Percentiles rank a stretch among this genome's conserved stretches.
Evolutionary conservation across 139 green algal species (phyloP).

Genomic region (Deuterostichococcus epilithicus): DNA sequence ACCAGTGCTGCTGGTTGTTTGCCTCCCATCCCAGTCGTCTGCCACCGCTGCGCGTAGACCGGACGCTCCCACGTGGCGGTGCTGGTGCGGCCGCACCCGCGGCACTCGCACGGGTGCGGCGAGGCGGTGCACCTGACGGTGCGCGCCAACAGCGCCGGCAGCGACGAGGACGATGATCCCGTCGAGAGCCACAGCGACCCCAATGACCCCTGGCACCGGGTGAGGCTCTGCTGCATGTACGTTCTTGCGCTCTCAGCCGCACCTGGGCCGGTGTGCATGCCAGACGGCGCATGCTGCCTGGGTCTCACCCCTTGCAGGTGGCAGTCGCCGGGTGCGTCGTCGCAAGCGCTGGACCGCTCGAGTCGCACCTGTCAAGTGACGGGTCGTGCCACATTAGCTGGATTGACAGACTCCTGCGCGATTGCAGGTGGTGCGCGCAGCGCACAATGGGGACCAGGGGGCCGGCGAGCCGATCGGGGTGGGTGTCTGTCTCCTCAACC

Average conservation of each 20-base stretch:
- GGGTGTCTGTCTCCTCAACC: too few species aligned
- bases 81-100: slow-evolving; percentile 47
- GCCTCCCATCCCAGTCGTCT: too few species aligned
- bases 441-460: neutral
- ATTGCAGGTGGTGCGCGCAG: neutral
- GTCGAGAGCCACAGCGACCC: neutral
- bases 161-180: neutral
- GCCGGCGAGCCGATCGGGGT: neutral
- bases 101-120: neutral
- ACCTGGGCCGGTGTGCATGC: too few species aligned
- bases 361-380: too few species aligned
- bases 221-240: neutral
- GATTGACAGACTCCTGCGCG: too few species aligned
- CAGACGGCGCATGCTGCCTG: too few species aligned
- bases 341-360: too few species aligned
- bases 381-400: too few species aligned
- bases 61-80: slow-evolving; percentile 86
- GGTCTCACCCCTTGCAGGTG: too few species aligned
- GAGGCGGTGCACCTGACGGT: neutral
- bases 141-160: neutral
- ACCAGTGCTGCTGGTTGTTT: neutral
- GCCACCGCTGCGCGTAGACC: too few species aligned
- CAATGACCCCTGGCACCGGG: neutral
- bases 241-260: too few species aligned
- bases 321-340: too few species aligned